Evolutionary conservation across 1,284 basidiomycete species (phyloP).

Genomic region (Ustilago shanxiensis): DNA sequence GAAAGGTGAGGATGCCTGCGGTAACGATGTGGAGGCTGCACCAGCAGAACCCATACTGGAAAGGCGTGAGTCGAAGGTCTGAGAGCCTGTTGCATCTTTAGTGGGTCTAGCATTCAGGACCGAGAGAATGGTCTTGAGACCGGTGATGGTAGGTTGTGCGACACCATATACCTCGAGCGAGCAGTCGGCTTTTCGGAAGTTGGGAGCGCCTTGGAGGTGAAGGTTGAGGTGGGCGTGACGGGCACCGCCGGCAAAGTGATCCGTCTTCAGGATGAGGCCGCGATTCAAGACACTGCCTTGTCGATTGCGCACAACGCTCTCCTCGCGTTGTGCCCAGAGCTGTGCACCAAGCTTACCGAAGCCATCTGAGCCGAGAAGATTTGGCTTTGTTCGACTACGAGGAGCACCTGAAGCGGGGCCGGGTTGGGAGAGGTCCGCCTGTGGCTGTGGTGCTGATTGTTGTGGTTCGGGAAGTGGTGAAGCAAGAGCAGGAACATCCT

Average conservation of each 20-base stretch:
- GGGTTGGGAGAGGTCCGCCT: conserved; percentile 2
- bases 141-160: conserved; percentile 93
- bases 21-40: conserved; percentile 9
- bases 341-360: conserved; percentile 41
- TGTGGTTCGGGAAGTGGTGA: conserved; percentile 43
- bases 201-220: conserved; percentile 90
- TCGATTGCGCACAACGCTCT: conserved; percentile 83
- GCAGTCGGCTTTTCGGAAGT: conserved; percentile 82
- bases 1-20: conserved; percentile 20
- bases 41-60: conserved; percentile 17
- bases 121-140: conserved; percentile 90
- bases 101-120: conserved; percentile 75
- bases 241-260: conserved; percentile 64
- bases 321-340: conserved; percentile 57
- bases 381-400: conserved; percentile 33
- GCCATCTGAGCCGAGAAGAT: conserved; percentile 41
- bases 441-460: conserved; percentile 9
- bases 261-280: conserved; percentile 91
- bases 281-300: conserved; percentile 87
- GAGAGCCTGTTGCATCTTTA: conserved; percentile 18
- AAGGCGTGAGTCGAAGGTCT: conserved; percentile 30
- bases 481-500: conserved; percentile 35
- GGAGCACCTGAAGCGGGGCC: conserved; percentile 4
- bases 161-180: conserved; percentile 68
- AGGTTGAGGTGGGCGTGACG: conserved; percentile 76